Evolutionary conservation across 2,329 filamentous ascomycete genomes (phyloP), one percentile per base, ranked within the genome.

Genomic region (Epichloe festucae): DNA sequence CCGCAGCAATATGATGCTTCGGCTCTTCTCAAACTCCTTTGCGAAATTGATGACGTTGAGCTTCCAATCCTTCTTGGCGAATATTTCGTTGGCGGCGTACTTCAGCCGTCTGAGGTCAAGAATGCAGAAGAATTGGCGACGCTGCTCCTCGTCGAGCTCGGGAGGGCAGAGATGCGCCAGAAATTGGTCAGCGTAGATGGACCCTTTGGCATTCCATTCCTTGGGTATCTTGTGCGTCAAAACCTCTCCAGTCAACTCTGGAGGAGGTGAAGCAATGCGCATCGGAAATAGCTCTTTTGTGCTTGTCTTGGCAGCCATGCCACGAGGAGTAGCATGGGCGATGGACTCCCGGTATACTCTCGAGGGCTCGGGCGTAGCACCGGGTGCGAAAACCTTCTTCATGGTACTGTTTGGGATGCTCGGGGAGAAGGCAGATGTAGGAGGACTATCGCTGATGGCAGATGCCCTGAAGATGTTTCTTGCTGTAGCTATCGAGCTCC

Each of bases 21-120:
- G 71, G 60, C 77, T 81, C 68, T 82, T 82, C 61, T 82, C 78
- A 54, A 79, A 82, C 61, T 81, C 78, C 61, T 81, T 82, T 40
- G 78, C 77, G 53, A 82, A 82, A 61, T 81, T 81, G 56, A 77
- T 62, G 17, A 81, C 73, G 56, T 82, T 82, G 50, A 82, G 64
- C 64, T 78, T 79, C 78, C 78, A 82, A 56, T 79, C 77, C 62
- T 81, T 81, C 61, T 73, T 76, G 17, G 66, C 61, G 53, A 81
- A 82, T 15, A 82, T 78, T 58, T 81, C 78, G 57, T 81, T 73
- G 31, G 78, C 78, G 5, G 77, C 75, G 58, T 80, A 79, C 64
- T 82, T 82, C 45, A 82, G 70, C 55, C 78, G 73, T 54, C 78
- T 76, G 52, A 82, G 67, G 59, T 82, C 78, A 57, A 82, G 75